Percentiles rank a stretch among this genome's conserved stretches.
Evolutionary conservation across 2,329 filamentous ascomycete species (phyloP).

Genomic region (Aspergillus uvarum): DNA sequence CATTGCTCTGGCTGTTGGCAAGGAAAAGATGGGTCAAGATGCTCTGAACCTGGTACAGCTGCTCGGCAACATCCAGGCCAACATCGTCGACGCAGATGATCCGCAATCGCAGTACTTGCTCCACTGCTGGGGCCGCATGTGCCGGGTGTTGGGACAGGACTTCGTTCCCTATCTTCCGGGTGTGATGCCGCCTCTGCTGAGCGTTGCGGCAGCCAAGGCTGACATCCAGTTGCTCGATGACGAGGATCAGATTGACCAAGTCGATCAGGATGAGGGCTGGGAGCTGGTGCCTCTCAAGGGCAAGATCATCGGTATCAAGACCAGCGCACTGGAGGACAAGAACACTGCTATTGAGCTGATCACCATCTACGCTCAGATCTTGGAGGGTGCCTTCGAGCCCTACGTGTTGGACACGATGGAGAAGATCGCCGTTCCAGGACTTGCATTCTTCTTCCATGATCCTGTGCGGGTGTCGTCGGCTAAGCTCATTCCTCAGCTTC

Average conservation of each 20-base stretch:
- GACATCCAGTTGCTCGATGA: constrained; percentile 96
- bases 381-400: constrained; percentile 88
- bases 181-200: constrained; percentile 90
- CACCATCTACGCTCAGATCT: constrained; percentile 92
- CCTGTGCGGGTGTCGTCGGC: constrained; percentile 93
- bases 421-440: constrained; percentile 87
- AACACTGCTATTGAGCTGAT: constrained; percentile 99
- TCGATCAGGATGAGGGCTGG: constrained; percentile 96
- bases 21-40: constrained; percentile 84
- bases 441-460: constrained; percentile 99
- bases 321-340: constrained; percentile 95
- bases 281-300: constrained; percentile 95
- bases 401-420: constrained; percentile 94
- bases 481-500: constrained; percentile 87
- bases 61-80: constrained; percentile 80
- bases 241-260: constrained; percentile 86
- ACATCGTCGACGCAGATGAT: constrained; percentile 86
- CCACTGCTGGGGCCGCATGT: constrained; percentile 99
- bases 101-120: constrained; percentile 95
- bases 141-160: constrained; percentile 82
- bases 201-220: constrained; percentile 90
- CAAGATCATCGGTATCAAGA: constrained; percentile 98
- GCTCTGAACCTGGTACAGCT: constrained; percentile 84
- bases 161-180: constrained; percentile 90
- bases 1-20: constrained; percentile 89